A percentile compares a stretch with the other conserved stretches of the same genome.
These are phyloP conservation scores for Paecilomyces variotii DNA, from an alignment of 2,329 filamentous ascomycete species.

Conservation along the genomic window DNA sequence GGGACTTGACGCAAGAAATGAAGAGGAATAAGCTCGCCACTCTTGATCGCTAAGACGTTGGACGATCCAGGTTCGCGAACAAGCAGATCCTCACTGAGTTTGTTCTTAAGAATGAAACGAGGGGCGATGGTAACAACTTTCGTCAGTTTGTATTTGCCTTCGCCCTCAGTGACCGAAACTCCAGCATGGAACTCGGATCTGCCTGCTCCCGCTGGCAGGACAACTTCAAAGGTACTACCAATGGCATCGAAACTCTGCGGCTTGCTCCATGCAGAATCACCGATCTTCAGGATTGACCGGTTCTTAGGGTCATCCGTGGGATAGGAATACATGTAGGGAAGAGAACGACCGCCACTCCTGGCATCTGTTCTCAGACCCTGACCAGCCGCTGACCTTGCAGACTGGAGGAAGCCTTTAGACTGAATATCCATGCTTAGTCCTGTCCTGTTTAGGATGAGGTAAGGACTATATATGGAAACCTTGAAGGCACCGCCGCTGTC, in stretches of 20 bases:
- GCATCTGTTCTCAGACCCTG: conserved; percentile 57
- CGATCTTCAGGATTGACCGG: conserved; percentile 76
- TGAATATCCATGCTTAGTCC: conserved; percentile 81
- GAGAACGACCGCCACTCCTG: conserved; percentile 50
- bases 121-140: conserved; percentile 92
- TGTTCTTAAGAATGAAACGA: conserved; percentile 89
- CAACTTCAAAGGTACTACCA: conserved; percentile 81
- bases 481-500: conserved; percentile 94
- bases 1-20: conserved; percentile 79
- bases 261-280: conserved; percentile 91
- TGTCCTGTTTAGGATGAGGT: conserved; percentile 91
- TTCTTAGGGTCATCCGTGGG: conserved; percentile 84
- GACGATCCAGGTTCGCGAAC: conserved; percentile 89
- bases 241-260: conserved; percentile 97
- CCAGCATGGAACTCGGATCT: conserved; percentile 83
- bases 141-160: conserved; percentile 96
- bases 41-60: conserved; percentile 67
- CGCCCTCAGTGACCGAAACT: conserved; percentile 78
- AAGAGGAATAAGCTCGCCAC: conserved; percentile 73
- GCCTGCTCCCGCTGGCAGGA: conserved; percentile 64
- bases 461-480: conserved; percentile 89
- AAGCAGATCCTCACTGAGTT: conserved; percentile 77
- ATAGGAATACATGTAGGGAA: conserved; percentile 96
- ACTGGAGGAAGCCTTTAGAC: conserved; percentile 80
- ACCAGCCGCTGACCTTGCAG: conserved; percentile 73